Percentiles rank a stretch among this genome's conserved stretches.
Conservation (phyloP, 108 stramenopile species). For the Conticribra weissflogii region DNA sequence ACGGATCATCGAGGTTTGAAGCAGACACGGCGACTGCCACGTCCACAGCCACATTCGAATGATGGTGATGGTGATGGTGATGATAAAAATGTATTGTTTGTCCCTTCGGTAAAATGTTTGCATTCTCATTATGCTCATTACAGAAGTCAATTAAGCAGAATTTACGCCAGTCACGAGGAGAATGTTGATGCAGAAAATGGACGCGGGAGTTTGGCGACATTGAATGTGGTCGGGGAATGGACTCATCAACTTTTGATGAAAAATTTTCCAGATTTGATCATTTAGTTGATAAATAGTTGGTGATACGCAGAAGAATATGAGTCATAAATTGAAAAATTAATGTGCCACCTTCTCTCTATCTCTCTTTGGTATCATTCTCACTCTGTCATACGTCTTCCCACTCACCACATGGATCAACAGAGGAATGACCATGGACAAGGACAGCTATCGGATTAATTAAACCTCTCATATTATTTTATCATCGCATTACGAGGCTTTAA, state of each 20-base stretch:
- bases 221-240: slow-evolving; percentile 65
- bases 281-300: slow-evolving; percentile 25
- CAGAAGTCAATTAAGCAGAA: slow-evolving; percentile 45
- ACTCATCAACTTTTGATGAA: slow-evolving; percentile 50
- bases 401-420: too few relatives aligned
- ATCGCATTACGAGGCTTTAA: too few relatives aligned
- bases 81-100: background rate
- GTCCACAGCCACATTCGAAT: too few relatives aligned
- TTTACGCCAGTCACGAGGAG: background rate
- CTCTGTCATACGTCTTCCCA: too few relatives aligned
- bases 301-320: background rate
- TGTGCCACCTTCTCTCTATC: too few relatives aligned
- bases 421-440: too few relatives aligned
- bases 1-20: slow-evolving; percentile 48
- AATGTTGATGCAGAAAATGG: background rate
- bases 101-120: slow-evolving; percentile 70
- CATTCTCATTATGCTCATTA: slow-evolving; percentile 85
- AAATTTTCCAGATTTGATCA: slow-evolving; percentile 53
- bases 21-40: too few relatives aligned
- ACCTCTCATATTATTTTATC: too few relatives aligned
- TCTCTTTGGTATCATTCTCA: too few relatives aligned
- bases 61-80: background rate
- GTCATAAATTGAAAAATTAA: too few relatives aligned
- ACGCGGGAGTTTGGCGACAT: background rate
- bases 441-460: too few relatives aligned